These are phyloP conservation scores for Paramecium tetraurelia DNA, from an alignment of 73 alveolate genomes.

Conservation along the genomic window DNA sequence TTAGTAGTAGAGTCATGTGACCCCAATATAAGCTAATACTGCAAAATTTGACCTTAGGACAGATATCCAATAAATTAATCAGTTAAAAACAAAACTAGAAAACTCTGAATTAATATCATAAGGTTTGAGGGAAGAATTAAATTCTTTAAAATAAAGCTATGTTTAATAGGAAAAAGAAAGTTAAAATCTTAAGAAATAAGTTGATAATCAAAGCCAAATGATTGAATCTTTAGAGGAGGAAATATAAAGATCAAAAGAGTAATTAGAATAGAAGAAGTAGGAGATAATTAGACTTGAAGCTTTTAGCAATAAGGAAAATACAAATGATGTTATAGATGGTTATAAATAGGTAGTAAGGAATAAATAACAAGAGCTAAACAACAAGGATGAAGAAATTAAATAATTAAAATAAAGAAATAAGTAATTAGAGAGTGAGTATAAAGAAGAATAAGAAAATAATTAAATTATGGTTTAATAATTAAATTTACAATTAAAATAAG, in stretches of 20 bases:
- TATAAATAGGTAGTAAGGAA: background rate
- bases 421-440: background rate
- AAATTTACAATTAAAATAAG: background rate
- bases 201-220: background rate
- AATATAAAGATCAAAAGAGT: background rate
- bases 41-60: background rate
- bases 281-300: background rate
- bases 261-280: background rate
- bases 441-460: background rate
- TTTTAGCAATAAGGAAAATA: background rate
- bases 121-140: background rate
- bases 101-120: background rate
- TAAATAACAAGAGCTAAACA: background rate
- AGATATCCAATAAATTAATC: background rate
- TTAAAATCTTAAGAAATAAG: background rate
- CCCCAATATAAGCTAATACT: background rate
- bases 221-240: background rate
- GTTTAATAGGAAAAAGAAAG: background rate
- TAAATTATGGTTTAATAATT: background rate
- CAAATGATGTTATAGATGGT: background rate
- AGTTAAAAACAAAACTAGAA: background rate
- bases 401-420: background rate
- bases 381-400: background rate
- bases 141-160: background rate
- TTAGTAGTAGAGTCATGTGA: background rate